Evolutionary conservation across 257 asterid genomes (phyloP).

Genomic region (Datura wrightii): DNA sequence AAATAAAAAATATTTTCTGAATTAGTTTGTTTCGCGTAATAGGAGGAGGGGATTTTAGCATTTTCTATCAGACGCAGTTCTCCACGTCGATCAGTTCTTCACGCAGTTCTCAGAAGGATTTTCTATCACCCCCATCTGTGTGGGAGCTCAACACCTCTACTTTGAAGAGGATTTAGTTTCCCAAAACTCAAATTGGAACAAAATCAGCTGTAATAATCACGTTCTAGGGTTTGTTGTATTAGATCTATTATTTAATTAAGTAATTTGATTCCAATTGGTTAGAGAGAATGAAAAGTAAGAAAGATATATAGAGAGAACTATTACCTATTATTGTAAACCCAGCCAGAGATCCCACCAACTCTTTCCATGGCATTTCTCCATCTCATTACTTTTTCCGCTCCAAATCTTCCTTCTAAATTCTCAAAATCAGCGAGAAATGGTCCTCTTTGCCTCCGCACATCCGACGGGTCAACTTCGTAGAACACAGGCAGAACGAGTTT

Average conservation of each 20-base stretch:
- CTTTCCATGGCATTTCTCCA: constrained; percentile 48
- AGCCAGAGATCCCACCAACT: constrained; percentile 41
- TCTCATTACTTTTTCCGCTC: constrained; percentile 32
- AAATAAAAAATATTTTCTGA: too few relatives aligned
- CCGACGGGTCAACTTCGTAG: constrained; percentile 39
- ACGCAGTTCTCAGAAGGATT: too few relatives aligned
- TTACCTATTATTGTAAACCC: constrained; percentile 36
- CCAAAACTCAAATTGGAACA: not conserved
- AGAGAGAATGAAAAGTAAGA: not conserved
- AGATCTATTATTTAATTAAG: not conserved
- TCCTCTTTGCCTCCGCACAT: constrained; percentile 44
- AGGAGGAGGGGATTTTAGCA: too few relatives aligned
- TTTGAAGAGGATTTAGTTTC: not conserved
- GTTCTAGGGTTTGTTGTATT: not conserved
- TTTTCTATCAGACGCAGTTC: too few relatives aligned
- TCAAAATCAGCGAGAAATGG: constrained; percentile 35
- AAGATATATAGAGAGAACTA: not conserved
- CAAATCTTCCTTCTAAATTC: constrained; percentile 33
- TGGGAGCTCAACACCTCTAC: not conserved
- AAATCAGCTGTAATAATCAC: not conserved
- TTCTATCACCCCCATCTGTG: not conserved
- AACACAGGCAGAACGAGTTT: constrained; percentile 41
- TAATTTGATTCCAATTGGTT: not conserved
- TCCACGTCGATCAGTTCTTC: too few relatives aligned
- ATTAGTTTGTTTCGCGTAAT: too few relatives aligned